These are phyloP conservation scores for Lineolata rhizophorae DNA, from an alignment of 495 filamentous ascomycete genomes.

Conservation along the genomic window DNA sequence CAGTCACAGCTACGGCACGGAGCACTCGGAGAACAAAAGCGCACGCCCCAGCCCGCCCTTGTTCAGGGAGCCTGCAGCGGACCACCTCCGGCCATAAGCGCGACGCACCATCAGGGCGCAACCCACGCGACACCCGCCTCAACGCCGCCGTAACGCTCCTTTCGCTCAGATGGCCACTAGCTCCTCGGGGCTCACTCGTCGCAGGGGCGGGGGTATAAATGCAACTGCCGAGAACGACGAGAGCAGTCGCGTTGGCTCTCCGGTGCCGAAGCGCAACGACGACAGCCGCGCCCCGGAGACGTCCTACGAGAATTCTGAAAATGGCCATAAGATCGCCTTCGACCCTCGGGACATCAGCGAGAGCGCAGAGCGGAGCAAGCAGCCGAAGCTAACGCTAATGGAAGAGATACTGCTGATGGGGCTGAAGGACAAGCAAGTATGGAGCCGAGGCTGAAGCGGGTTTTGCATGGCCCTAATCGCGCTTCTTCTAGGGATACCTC, in stretches of 20 bases:
- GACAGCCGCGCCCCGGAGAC: slow-evolving; percentile 60
- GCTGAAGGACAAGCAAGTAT: slow-evolving; percentile 94
- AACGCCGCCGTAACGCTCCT: too few relatives aligned
- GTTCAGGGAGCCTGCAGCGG: too few relatives aligned
- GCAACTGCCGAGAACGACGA: slow-evolving; percentile 36
- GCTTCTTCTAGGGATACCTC: slow-evolving; percentile 53
- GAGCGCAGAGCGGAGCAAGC: slow-evolving; percentile 87
- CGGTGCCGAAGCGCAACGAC: slow-evolving; percentile 33
- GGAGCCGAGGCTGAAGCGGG: slow-evolving; percentile 4
- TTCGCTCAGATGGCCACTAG: too few relatives aligned
- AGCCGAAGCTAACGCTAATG: slow-evolving; percentile 96
- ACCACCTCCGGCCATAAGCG: too few relatives aligned
- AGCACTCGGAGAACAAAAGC: too few relatives aligned
- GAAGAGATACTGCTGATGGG: slow-evolving; percentile 90
- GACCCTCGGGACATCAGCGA: slow-evolving; percentile 95
- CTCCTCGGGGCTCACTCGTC: slow-evolving; percentile 44
- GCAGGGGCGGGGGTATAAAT: slow-evolving; percentile 51
- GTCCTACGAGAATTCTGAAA: slow-evolving; percentile 77
- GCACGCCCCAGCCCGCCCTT: too few relatives aligned
- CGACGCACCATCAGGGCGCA: too few relatives aligned
- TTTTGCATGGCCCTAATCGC: slow-evolving; percentile 10
- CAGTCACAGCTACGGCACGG: too few relatives aligned
- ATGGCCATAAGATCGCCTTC: slow-evolving; percentile 96
- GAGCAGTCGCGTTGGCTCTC: slow-evolving; percentile 44
- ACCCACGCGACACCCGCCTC: too few relatives aligned